Conservation (phyloP, 1,284 basidiomycete species). For the Cryptococcus floricola region DNA sequence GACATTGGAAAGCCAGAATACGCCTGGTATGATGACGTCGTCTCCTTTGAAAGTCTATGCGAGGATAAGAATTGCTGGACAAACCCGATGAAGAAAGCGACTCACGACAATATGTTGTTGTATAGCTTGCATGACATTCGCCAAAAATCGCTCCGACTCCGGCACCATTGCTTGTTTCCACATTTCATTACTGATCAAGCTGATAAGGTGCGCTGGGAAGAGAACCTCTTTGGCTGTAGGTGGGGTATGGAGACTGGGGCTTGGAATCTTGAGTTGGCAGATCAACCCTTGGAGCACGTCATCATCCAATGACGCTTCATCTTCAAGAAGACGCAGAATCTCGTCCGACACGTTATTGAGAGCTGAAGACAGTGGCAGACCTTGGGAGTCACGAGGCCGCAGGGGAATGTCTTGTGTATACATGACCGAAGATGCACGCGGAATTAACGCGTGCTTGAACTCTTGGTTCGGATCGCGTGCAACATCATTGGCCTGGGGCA, state of each 20-base stretch:
- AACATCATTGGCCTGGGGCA: background rate
- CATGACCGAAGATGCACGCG: conserved; percentile 86
- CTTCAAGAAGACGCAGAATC: conserved; percentile 90
- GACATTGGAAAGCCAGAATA: conserved; percentile 99
- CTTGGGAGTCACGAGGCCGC: conserved; percentile 60
- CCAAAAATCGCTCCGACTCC: conserved; percentile 96
- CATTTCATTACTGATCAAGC: conserved; percentile 97
- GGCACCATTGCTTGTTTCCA: conserved; percentile 98
- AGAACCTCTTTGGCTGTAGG: conserved; percentile 95
- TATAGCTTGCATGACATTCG: conserved; percentile 98
- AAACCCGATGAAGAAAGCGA: conserved; percentile 3
- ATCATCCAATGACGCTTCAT: conserved; percentile 85
- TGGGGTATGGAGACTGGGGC: conserved; percentile 83
- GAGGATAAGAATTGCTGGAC: background rate
- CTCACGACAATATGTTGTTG: conserved; percentile 96
- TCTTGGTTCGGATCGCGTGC: conserved; percentile 54
- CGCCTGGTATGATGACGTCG: conserved; percentile 91
- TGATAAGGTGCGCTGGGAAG: conserved; percentile 99
- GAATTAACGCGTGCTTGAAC: conserved; percentile 61
- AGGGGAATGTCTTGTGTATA: conserved; percentile 69
- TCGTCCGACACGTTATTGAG: conserved; percentile 83
- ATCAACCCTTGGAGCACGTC: conserved; percentile 90
- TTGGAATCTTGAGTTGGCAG: conserved; percentile 86
- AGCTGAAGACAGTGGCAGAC: conserved; percentile 61
- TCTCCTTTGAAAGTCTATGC: conserved; percentile 71